phyloP scores from a whole-genome alignment of 2,329 filamentous ascomycete genomes.

The Xenosphaeropsis pyriputrescens region DNA sequence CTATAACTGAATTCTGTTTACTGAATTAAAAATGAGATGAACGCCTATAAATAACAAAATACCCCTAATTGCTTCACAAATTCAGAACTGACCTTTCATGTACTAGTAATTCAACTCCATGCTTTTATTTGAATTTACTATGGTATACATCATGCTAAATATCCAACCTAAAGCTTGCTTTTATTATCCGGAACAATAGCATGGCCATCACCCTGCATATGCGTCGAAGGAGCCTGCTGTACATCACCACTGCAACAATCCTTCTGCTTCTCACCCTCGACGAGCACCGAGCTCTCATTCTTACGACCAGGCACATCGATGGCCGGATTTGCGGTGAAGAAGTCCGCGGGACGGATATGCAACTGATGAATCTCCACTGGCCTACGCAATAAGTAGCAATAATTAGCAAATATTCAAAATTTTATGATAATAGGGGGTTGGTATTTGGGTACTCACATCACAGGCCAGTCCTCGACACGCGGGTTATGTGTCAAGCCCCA shows the following conservation, averaged over 20 bases:
- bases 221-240: conserved; percentile 6
- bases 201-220: conserved; percentile 10
- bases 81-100: too few relatives aligned
- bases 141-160: too few relatives aligned
- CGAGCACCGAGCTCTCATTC: conserved; percentile 7
- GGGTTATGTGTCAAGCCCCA: conserved; percentile 87
- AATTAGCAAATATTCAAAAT: not conserved
- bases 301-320: conserved; percentile 55
- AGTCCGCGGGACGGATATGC: conserved; percentile 44
- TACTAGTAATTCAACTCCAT: too few relatives aligned
- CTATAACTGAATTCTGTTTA: too few relatives aligned
- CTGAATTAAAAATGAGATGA: too few relatives aligned
- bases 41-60: too few relatives aligned
- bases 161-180: conserved; percentile 5
- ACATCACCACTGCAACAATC: conserved; percentile 10
- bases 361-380: conserved; percentile 72
- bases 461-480: conserved; percentile 74
- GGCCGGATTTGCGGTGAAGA: conserved; percentile 39
- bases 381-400: conserved; percentile 5
- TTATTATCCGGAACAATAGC: conserved; percentile 9
- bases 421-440: not conserved
- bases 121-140: too few relatives aligned
- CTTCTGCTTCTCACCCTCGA: not conserved
- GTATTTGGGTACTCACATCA: conserved; percentile 46
- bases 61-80: too few relatives aligned